Base-by-base conservation (phyloP, 805 yeast species). In the Komagataella phaffii region DNA sequence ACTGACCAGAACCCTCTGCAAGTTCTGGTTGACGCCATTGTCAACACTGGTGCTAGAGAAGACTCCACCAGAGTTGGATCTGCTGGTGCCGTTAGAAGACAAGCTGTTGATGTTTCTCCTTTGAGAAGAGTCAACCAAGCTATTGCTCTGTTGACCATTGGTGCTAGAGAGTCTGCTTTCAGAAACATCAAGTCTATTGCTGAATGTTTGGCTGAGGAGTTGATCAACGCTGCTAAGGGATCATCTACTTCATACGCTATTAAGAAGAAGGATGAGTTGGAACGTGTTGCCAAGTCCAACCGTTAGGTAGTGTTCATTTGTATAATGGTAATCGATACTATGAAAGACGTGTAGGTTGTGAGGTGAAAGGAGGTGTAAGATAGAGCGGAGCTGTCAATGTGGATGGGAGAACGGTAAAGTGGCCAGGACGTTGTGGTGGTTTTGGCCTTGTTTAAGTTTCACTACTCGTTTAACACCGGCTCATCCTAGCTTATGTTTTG, bases 231-330 rank as follows among this genome's bases (percentile, higher is more conserved):
- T 70, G 99, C 95, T 72, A 93, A 93, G 85, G 98, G 98, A 79
- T 93, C 99, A 69, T 90, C 99, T 64, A 95, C 97, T 76, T 93
- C 99, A 71, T 95, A 90, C 76, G 99, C 99, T 69, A 95, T 93
- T 82, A 93, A 93, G 95, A 93, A 93, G 99, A 93, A 93, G 96
- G 99, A 93, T 77, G 99, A 93, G 85, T 87, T 93, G 76, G 99
- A 93, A 85, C 96, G 99, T 87, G 99, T 93, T 77, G 99, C 99
- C 75, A 93, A 93, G 81, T 91, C 99, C 75, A 93, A 93, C 96
- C 99, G 99, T 89, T 93, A 93, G 85, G 64, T 45, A 48, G 48
- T 46, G 54, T 48, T 30, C 46, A 21, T 49, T 44, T 44, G 23
- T 44, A 14, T 45, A 45, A 21, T 23, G 49, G 49, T 24, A 24